Evolutionary conservation across 1,284 basidiomycete genomes (phyloP).

Genomic region (Microbotryum intermedium): DNA sequence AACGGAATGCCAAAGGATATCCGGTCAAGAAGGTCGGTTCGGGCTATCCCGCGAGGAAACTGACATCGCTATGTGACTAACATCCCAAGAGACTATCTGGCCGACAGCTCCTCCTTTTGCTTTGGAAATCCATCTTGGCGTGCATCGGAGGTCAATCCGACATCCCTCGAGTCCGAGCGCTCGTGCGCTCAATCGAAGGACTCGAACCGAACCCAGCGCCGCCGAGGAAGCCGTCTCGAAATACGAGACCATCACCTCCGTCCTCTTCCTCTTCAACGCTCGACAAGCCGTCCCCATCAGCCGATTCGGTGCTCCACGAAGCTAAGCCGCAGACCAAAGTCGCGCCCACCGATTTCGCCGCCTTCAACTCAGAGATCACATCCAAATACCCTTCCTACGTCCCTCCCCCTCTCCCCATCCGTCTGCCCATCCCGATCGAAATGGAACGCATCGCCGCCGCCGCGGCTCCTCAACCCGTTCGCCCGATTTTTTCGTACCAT

Average conservation of each 20-base stretch:
- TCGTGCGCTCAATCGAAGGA: constrained; percentile 69
- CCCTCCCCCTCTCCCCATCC: constrained; percentile 27
- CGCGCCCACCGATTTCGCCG: constrained; percentile 76
- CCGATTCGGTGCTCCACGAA: background rate
- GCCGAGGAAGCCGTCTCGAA: background rate
- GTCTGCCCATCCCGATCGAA: constrained; percentile 32
- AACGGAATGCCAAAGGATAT: constrained; percentile 90
- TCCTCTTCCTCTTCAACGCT: background rate
- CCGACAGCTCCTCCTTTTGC: constrained; percentile 71
- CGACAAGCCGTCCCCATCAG: background rate
- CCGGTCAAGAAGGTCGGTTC: constrained; percentile 79
- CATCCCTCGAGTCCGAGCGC: constrained; percentile 67
- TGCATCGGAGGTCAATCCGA: constrained; percentile 90
- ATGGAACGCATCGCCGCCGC: constrained; percentile 68
- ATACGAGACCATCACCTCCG: background rate
- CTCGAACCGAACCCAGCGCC: constrained; percentile 16
- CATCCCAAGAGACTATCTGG: too few species aligned
- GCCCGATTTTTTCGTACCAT: constrained; percentile 54
- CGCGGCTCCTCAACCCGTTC: constrained; percentile 82
- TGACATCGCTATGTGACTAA: background rate
- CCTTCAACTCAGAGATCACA: constrained; percentile 76
- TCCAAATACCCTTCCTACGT: constrained; percentile 82
- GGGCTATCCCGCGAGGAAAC: background rate
- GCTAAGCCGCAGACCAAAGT: constrained; percentile 29
- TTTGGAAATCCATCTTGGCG: constrained; percentile 91